These are phyloP conservation scores for Globisporangium paddicum DNA, from an alignment of 352 stramenopile genomes.

Conservation along the genomic window DNA sequence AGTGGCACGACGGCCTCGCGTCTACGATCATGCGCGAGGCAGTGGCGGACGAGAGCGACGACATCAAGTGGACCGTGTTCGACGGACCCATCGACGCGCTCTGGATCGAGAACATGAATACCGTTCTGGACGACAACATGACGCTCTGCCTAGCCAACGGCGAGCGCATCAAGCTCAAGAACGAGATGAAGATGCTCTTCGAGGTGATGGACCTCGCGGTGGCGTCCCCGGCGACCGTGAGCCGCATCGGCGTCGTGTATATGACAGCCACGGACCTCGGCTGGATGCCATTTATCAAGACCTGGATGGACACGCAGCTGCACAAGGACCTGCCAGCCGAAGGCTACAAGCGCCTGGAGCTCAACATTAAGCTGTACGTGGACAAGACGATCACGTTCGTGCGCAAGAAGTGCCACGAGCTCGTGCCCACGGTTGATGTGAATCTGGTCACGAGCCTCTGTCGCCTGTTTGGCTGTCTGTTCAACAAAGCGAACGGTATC, in stretches of 20 bases:
- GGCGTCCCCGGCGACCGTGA: slow-evolving; percentile 88
- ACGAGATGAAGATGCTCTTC: slow-evolving; percentile 93
- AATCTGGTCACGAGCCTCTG: slow-evolving; percentile 85
- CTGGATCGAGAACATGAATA: slow-evolving; percentile 97
- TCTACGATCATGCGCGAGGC: slow-evolving; percentile 80
- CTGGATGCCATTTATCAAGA: slow-evolving; percentile 89
- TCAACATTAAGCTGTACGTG: slow-evolving; percentile 58
- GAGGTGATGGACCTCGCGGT: slow-evolving; percentile 92
- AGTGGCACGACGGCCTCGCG: slow-evolving; percentile 81
- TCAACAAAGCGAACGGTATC: slow-evolving; percentile 41
- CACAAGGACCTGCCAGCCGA: slow-evolving; percentile 34
- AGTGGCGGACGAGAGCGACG: slow-evolving; percentile 53
- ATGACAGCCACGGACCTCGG: slow-evolving; percentile 84
- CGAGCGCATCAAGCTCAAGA: slow-evolving; percentile 87
- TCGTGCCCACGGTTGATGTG: slow-evolving; percentile 88
- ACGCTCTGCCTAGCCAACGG: slow-evolving; percentile 92
- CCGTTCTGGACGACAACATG: slow-evolving; percentile 94
- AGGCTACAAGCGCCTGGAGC: slow-evolving; percentile 31
- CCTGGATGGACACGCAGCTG: slow-evolving; percentile 78
- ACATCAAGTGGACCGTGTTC: slow-evolving; percentile 91
- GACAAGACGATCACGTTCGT: slow-evolving; percentile 76
- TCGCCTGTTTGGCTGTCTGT: slow-evolving; percentile 79
- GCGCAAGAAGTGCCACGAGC: slow-evolving; percentile 70
- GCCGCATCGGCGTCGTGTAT: slow-evolving; percentile 72
- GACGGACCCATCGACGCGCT: slow-evolving; percentile 93